Percentiles rank a stretch among this genome's conserved stretches.
phyloP scores from a whole-genome alignment of 495 filamentous ascomycete genomes.

The Coniosporium apollinis region DNA sequence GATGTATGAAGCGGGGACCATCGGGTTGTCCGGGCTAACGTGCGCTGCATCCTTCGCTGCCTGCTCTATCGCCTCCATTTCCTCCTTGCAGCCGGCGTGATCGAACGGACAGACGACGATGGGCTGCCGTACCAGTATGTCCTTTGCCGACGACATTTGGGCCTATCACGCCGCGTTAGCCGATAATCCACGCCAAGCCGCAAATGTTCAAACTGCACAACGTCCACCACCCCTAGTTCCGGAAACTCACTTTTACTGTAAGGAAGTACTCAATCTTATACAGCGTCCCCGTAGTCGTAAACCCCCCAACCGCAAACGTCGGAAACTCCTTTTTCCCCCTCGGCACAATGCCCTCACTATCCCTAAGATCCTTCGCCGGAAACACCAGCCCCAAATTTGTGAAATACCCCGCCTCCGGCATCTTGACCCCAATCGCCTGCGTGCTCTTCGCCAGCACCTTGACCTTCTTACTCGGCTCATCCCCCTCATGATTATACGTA shows the following conservation, averaged over 20 bases:
- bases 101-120: constrained; percentile 95
- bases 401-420: constrained; percentile 76
- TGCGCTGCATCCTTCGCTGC: constrained; percentile 81
- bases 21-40: constrained; percentile 74
- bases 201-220: no score
- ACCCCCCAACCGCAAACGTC: constrained; percentile 70
- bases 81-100: constrained; percentile 87
- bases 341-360: constrained; percentile 75
- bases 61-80: constrained; percentile 95
- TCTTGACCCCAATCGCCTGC: constrained; percentile 59
- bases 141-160: constrained; percentile 74
- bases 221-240: no score
- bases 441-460: constrained; percentile 74
- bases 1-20: constrained; percentile 69
- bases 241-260: constrained; percentile 79
- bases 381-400: constrained; percentile 85
- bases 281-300: constrained; percentile 82
- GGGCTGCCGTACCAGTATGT: constrained; percentile 78
- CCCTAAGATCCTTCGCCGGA: constrained; percentile 75
- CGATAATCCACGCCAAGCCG: no score
- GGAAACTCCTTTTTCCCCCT: constrained; percentile 77
- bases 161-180: constrained; percentile 47
- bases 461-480: constrained; percentile 81
- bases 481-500: constrained; percentile 94
- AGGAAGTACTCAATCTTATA: constrained; percentile 98